phyloP scores from a whole-genome alignment of 2,329 filamentous ascomycete species.

The Huntiella savannae region DNA sequence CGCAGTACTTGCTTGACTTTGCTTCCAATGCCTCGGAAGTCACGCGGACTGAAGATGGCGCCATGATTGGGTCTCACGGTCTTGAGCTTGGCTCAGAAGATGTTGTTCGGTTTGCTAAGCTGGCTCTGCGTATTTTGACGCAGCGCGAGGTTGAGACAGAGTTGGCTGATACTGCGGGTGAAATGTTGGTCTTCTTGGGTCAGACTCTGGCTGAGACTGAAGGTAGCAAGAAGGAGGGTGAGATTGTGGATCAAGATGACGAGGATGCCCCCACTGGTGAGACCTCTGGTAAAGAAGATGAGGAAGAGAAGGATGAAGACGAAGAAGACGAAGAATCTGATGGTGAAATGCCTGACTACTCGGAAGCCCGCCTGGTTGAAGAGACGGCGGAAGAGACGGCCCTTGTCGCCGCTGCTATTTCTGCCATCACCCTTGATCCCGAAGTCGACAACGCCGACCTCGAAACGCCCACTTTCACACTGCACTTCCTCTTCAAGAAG shows the following conservation, averaged over 20 bases:
- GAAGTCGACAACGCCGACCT: constrained; percentile 8
- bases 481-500: constrained; percentile 62
- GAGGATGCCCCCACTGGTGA: constrained; percentile 11
- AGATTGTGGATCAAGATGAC: constrained; percentile 20
- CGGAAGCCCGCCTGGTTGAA: constrained; percentile 10
- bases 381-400: constrained; percentile 17
- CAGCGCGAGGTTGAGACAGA: constrained; percentile 46
- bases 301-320: constrained; percentile 25
- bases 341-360: too few species aligned
- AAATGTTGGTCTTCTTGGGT: constrained; percentile 69
- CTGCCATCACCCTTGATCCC: constrained; percentile 2
- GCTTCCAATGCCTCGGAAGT: constrained; percentile 25
- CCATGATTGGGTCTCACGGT: constrained; percentile 51
- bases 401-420: constrained; percentile 2
- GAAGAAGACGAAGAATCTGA: constrained; percentile 11
- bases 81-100: constrained; percentile 45
- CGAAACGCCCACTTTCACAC: constrained; percentile 17
- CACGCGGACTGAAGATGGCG: constrained; percentile 24
- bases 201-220: constrained; percentile 25
- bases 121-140: constrained; percentile 35
- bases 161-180: constrained; percentile 59
- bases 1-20: constrained; percentile 64
- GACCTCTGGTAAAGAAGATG: constrained; percentile 22
- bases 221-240: constrained; percentile 18
- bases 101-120: constrained; percentile 38